phyloP scores from a whole-genome alignment of 306 rosid species.

The Gynostemma pentaphyllum region DNA sequence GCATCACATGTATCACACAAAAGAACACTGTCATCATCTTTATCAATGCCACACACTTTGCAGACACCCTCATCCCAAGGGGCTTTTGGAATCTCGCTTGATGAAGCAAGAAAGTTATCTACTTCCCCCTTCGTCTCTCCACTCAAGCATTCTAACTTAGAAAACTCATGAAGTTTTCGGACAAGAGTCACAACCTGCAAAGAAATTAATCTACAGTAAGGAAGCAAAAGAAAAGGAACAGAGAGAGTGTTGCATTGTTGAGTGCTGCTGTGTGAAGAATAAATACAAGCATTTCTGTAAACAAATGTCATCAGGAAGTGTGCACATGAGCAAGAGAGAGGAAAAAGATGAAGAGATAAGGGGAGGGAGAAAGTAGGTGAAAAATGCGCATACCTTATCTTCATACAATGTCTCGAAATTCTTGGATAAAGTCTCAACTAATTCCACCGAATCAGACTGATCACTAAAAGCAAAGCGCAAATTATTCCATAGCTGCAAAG shows the following conservation, averaged over 20 bases:
- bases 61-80: slow-evolving; percentile 99
- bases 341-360: not conserved
- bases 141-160: slow-evolving; percentile 46
- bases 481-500: slow-evolving; percentile 82
- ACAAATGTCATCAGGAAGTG: not conserved
- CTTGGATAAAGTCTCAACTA: slow-evolving; percentile 67
- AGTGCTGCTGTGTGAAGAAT: not conserved
- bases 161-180: slow-evolving; percentile 45
- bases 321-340: not conserved
- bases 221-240: not conserved
- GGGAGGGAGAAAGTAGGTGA: no score
- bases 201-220: not conserved
- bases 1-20: slow-evolving; percentile 95
- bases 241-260: not conserved
- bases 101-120: slow-evolving; percentile 40
- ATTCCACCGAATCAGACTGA: slow-evolving; percentile 75
- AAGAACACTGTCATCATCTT: slow-evolving; percentile 96
- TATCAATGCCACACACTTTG: slow-evolving; percentile 97
- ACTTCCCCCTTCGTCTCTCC: slow-evolving; percentile 61
- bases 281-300: not conserved
- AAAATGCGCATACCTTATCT: slow-evolving; percentile 48
- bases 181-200: slow-evolving; percentile 61
- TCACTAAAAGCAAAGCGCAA: slow-evolving; percentile 75
- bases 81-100: slow-evolving; percentile 76
- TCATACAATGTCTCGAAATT: slow-evolving; percentile 63